Conservation (phyloP, 1,284 basidiomycete species). For the Phellopilus nigrolimitatus region DNA sequence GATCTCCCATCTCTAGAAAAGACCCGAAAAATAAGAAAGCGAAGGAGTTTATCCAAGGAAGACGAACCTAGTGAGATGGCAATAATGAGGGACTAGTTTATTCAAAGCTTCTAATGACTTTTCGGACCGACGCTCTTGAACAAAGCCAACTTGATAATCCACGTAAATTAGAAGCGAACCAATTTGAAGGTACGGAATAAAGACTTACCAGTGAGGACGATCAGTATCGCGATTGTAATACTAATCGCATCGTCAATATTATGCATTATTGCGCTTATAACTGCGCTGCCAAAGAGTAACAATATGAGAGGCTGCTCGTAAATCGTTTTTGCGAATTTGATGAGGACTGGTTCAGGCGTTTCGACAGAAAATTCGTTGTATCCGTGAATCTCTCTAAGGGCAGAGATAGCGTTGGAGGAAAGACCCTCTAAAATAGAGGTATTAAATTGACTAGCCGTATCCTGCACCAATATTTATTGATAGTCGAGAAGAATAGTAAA, state of each 20-base stretch:
- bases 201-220: conserved; percentile 86
- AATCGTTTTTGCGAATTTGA: conserved; percentile 91
- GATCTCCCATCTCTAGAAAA: conserved; percentile 62
- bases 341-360: conserved; percentile 69
- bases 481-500: not conserved
- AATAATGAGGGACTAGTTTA: conserved; percentile 95
- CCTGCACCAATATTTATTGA: conserved; percentile 35
- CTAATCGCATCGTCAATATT: conserved; percentile 93
- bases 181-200: too few relatives aligned
- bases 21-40: not conserved
- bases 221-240: conserved; percentile 89
- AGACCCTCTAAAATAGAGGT: conserved; percentile 65
- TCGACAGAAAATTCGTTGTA: conserved; percentile 95
- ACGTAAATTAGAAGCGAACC: conserved; percentile 5
- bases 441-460: conserved; percentile 61
- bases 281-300: conserved; percentile 82
- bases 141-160: conserved; percentile 73
- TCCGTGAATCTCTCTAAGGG: conserved; percentile 68
- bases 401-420: conserved; percentile 54
- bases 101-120: conserved; percentile 92
- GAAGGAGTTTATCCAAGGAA: not conserved
- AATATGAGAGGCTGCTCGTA: conserved; percentile 93
- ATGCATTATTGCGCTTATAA: conserved; percentile 85
- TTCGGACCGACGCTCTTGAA: conserved; percentile 93
- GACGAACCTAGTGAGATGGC: conserved; percentile 78